phyloP scores from a whole-genome alignment of 177 flowering plant species.

The Vitis hybrid region DNA sequence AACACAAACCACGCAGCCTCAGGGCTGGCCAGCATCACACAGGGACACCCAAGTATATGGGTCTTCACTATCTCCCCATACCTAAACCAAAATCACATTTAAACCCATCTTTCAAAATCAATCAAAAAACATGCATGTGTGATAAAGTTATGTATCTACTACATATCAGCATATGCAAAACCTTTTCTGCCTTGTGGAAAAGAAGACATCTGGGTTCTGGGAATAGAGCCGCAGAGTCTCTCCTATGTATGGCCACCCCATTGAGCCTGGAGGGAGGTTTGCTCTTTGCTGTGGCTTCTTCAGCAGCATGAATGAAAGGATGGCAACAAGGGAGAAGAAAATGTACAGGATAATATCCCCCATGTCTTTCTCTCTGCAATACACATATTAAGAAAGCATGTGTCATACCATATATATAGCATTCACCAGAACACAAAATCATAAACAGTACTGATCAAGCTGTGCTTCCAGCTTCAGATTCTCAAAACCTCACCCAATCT shows the following conservation, averaged over 20 bases:
- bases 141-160: no score
- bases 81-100: neutral
- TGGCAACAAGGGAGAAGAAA: neutral
- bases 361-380: neutral
- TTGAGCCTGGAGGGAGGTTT: conserved; percentile 32
- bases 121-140: neutral
- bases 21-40: conserved; percentile 23
- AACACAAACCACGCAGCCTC: conserved; percentile 21
- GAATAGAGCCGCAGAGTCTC: conserved; percentile 28
- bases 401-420: no score
- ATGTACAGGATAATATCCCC: neutral
- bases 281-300: neutral
- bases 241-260: conserved; percentile 38
- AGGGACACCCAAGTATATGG: conserved; percentile 21
- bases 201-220: conserved; percentile 26
- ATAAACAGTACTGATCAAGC: no score
- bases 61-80: conserved; percentile 26
- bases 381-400: no score
- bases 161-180: neutral
- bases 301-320: neutral
- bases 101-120: no score
- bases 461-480: no score
- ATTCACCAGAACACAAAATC: no score
- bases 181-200: conserved; percentile 24
- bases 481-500: no score